phyloP scores from a whole-genome alignment of 2,329 filamentous ascomycete species.

The Aspergillus brunneoviolaceus region DNA sequence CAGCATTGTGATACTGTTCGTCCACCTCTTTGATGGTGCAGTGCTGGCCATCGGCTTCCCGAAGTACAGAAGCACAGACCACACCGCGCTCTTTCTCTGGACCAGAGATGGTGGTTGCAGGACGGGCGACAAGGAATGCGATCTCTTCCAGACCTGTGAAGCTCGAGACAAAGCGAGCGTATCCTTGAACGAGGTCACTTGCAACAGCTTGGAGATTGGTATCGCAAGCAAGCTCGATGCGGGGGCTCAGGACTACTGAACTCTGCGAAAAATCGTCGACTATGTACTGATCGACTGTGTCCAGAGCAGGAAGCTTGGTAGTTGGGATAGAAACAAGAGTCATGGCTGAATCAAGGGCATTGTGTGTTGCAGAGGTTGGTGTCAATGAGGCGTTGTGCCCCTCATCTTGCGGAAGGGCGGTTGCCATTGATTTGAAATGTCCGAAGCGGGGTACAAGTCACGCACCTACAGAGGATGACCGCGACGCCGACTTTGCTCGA shows the following conservation, averaged over 20 bases:
- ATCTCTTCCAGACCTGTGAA: slow-evolving; percentile 30
- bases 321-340: slow-evolving; percentile 17
- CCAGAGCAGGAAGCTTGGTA: slow-evolving; percentile 28
- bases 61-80: slow-evolving; percentile 16
- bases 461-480: slow-evolving; percentile 17
- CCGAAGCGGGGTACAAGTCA: slow-evolving; percentile 13
- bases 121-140: slow-evolving; percentile 21
- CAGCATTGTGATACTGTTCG: slow-evolving; percentile 10
- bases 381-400: slow-evolving; percentile 10
- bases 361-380: background rate
- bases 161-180: slow-evolving; percentile 25
- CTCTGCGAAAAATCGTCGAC: slow-evolving; percentile 9
- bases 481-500: slow-evolving; percentile 15
- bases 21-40: slow-evolving; percentile 15
- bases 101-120: slow-evolving; percentile 5
- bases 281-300: slow-evolving; percentile 27
- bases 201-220: slow-evolving; percentile 11
- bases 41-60: background rate
- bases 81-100: slow-evolving; percentile 7
- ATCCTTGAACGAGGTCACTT: slow-evolving; percentile 21
- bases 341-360: background rate
- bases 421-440: slow-evolving; percentile 18
- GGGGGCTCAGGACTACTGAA: slow-evolving; percentile 10
- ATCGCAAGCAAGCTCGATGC: slow-evolving; percentile 13
- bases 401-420: slow-evolving; percentile 13